Evolutionary conservation across 768 basidiomycete genomes (phyloP).

Genomic region (Tulasnella sp.): DNA sequence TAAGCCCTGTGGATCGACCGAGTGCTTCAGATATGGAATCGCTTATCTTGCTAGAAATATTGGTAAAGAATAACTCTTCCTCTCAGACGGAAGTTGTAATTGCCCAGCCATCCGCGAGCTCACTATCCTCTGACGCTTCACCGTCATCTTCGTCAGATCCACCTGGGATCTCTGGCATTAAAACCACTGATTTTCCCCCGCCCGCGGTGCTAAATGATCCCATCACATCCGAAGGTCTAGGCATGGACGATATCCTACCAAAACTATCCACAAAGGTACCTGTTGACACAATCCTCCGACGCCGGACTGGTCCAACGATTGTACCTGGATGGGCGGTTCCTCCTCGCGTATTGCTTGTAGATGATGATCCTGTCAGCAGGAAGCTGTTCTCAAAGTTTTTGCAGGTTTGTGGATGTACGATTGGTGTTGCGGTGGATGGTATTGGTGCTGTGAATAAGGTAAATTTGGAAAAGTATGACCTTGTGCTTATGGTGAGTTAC

Average conservation of each 20-base stretch:
- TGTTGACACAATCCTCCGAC: constrained; percentile 76
- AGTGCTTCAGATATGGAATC: too few species aligned
- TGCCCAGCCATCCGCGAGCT: too few species aligned
- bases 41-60: too few species aligned
- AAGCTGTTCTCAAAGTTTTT: constrained; percentile 83
- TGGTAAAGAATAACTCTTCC: too few species aligned
- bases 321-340: constrained; percentile 85
- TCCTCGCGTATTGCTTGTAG: constrained; percentile 80
- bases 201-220: too few species aligned
- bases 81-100: too few species aligned
- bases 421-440: constrained; percentile 87
- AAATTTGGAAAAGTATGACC: constrained; percentile 88
- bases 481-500: constrained; percentile 74
- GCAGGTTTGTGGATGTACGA: constrained; percentile 87
- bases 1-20: too few species aligned
- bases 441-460: constrained; percentile 86
- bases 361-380: constrained; percentile 86
- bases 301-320: too few species aligned
- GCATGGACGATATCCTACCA: constrained; percentile 93
- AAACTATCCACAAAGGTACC: constrained; percentile 96
- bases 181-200: too few species aligned
- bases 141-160: too few species aligned
- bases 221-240: constrained; percentile 38
- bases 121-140: too few species aligned
- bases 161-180: too few species aligned